phyloP scores from a whole-genome alignment of 371 early-diverging fungal species.

The Phascolomyces articulosus region DNA sequence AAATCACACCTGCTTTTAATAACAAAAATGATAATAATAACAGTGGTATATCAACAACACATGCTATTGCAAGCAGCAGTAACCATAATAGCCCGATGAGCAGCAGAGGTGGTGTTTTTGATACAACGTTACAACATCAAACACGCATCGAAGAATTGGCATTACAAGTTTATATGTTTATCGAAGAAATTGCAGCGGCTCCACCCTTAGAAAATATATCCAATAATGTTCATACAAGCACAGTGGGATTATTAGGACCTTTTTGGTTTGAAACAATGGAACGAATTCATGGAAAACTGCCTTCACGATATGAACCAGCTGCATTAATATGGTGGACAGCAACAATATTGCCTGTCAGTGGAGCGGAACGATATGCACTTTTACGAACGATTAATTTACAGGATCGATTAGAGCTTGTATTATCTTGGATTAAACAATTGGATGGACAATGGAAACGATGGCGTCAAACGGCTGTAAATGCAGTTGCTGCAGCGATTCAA shows the following conservation, averaged over 20 bases:
- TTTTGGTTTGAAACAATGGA: slow-evolving; percentile 34
- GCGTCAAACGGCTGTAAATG: slow-evolving; percentile 8
- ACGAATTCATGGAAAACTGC: slow-evolving; percentile 27
- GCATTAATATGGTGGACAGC: slow-evolving; percentile 63
- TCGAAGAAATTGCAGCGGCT: slow-evolving; percentile 25
- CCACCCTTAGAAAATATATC: slow-evolving; percentile 14
- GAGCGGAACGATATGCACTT: slow-evolving; percentile 47
- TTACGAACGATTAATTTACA: slow-evolving; percentile 35
- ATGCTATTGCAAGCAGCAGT: too few relatives aligned
- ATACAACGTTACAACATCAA: too few relatives aligned
- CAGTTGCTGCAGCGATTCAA: background rate
- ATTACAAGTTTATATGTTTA: slow-evolving; percentile 25
- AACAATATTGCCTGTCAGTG: slow-evolving; percentile 54
- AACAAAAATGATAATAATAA: too few relatives aligned
- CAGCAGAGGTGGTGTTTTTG: too few relatives aligned
- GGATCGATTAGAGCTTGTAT: slow-evolving; percentile 43
- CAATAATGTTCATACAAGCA: slow-evolving; percentile 12
- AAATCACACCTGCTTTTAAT: background rate
- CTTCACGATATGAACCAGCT: slow-evolving; percentile 38
- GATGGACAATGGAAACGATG: slow-evolving; percentile 30
- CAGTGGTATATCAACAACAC: too few relatives aligned
- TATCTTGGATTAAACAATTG: slow-evolving; percentile 50
- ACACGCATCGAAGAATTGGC: background rate
- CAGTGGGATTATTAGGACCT: slow-evolving; percentile 28
- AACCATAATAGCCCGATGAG: too few relatives aligned